These are phyloP conservation scores for Suillus lakei DNA, from an alignment of 768 basidiomycete species.

Conservation along the genomic window DNA sequence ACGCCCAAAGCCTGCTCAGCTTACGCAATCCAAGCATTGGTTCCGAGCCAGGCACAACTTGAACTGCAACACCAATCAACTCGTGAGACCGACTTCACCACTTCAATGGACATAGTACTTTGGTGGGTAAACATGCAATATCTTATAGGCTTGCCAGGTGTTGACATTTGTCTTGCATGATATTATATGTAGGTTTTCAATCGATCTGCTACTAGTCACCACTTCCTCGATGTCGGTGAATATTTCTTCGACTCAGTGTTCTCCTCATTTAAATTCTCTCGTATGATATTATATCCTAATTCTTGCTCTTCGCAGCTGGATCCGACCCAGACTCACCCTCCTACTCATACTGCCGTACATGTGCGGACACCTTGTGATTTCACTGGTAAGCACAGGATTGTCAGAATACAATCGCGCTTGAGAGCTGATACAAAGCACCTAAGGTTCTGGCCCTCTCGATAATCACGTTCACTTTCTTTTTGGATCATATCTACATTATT, in stretches of 20 bases:
- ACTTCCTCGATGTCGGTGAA: not conserved
- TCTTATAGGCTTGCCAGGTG: not conserved
- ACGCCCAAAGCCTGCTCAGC: slow-evolving; percentile 58
- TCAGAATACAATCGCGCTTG: not conserved
- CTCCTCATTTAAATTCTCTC: too few species aligned
- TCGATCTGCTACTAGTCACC: not conserved
- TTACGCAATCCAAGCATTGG: not conserved
- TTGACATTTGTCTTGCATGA: too few species aligned
- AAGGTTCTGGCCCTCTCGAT: not conserved
- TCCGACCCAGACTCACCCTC: too few species aligned
- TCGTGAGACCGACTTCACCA: too few species aligned
- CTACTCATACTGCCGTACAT: too few species aligned
- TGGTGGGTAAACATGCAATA: too few species aligned
- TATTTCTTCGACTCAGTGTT: not conserved
- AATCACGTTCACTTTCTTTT: not conserved
- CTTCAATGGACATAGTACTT: too few species aligned
- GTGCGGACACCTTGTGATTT: too few species aligned
- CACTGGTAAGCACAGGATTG: not conserved
- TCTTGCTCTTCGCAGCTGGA: too few species aligned
- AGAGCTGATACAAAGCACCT: not conserved
- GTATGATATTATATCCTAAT: too few species aligned
- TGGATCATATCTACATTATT: not conserved
- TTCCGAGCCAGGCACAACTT: not conserved
- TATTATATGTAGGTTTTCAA: too few species aligned
- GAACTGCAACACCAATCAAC: too few species aligned